Conservation (phyloP, 1,139 yeast species). For the Maudiozyma humilis region DNA sequence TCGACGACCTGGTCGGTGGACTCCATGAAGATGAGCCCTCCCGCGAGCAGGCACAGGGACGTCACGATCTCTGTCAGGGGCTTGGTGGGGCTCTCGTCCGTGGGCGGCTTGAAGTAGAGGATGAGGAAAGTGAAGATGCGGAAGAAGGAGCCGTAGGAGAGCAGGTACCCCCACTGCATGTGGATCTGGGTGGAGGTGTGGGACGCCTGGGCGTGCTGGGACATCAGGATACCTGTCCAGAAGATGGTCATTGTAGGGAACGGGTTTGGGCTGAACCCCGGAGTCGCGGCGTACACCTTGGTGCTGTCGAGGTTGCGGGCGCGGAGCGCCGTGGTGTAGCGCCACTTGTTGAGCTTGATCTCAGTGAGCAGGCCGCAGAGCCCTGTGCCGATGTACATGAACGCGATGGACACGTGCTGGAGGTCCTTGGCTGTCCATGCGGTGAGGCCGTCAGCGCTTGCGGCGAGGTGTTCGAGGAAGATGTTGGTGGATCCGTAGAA, state of each 20-base stretch:
- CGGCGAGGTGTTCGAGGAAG: slow-evolving; percentile 81
- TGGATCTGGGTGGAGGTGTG: slow-evolving; percentile 70
- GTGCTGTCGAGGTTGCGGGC: slow-evolving; percentile 18
- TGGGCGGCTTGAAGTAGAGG: slow-evolving; percentile 45
- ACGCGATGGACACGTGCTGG: slow-evolving; percentile 92
- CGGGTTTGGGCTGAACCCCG: slow-evolving; percentile 81
- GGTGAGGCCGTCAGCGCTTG: slow-evolving; percentile 61
- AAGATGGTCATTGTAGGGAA: slow-evolving; percentile 87
- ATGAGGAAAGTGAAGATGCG: slow-evolving; percentile 61
- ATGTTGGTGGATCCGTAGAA: slow-evolving; percentile 84
- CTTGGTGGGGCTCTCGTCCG: slow-evolving; percentile 42
- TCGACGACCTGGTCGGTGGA: slow-evolving; percentile 78
- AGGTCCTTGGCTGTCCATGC: slow-evolving; percentile 87
- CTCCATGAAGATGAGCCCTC: slow-evolving; percentile 89
- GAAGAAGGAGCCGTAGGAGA: slow-evolving; percentile 70
- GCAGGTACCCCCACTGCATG: slow-evolving; percentile 82
- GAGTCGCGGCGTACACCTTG: slow-evolving; percentile 39
- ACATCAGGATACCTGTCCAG: slow-evolving; percentile 97
- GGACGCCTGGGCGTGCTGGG: slow-evolving; percentile 84
- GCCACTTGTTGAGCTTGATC: slow-evolving; percentile 39
- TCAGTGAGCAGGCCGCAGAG: slow-evolving; percentile 83
- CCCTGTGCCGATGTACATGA: slow-evolving; percentile 88
- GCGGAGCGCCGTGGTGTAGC: slow-evolving; percentile 30
- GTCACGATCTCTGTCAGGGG: slow-evolving; percentile 82
- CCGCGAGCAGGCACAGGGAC: slow-evolving; percentile 70